phyloP scores from a whole-genome alignment of 2,329 filamentous ascomycete species.

The Trichoderma sp. region DNA sequence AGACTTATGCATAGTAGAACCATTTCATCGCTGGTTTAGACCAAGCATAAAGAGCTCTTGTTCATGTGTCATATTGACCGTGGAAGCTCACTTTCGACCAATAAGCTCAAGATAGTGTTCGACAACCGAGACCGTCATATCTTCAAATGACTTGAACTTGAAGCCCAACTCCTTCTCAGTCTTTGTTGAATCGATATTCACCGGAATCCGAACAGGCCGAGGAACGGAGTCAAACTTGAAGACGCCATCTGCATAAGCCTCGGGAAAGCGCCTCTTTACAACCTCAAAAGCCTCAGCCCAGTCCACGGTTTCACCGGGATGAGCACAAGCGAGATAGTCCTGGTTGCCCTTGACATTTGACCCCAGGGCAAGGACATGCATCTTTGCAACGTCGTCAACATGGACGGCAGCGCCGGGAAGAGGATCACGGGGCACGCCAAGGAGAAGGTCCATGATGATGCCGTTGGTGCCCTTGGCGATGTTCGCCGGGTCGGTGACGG shows the following conservation, averaged over 20 bases:
- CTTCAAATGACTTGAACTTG: slow-evolving; percentile 40
- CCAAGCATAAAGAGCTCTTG: background rate
- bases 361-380: slow-evolving; percentile 23
- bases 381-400: slow-evolving; percentile 29
- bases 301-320: background rate
- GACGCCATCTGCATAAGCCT: slow-evolving; percentile 21
- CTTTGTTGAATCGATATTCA: slow-evolving; percentile 35
- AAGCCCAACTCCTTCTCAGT: slow-evolving; percentile 41
- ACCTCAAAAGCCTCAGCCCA: slow-evolving; percentile 16
- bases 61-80: background rate
- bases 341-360: slow-evolving; percentile 18
- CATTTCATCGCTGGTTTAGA: slow-evolving; percentile 1
- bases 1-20: background rate
- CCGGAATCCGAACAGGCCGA: background rate
- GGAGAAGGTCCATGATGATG: slow-evolving; percentile 40
- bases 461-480: slow-evolving; percentile 40
- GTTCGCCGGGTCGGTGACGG: slow-evolving; percentile 27
- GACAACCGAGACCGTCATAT: slow-evolving; percentile 41
- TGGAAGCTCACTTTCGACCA: background rate
- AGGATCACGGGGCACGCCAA: slow-evolving; percentile 36
- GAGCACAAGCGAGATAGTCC: slow-evolving; percentile 25
- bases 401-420: slow-evolving; percentile 35
- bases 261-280: slow-evolving; percentile 27
- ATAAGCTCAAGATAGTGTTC: slow-evolving; percentile 41
- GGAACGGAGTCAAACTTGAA: slow-evolving; percentile 27